phyloP scores from a whole-genome alignment of 495 filamentous ascomycete species.

The Neurospora sp. region DNA sequence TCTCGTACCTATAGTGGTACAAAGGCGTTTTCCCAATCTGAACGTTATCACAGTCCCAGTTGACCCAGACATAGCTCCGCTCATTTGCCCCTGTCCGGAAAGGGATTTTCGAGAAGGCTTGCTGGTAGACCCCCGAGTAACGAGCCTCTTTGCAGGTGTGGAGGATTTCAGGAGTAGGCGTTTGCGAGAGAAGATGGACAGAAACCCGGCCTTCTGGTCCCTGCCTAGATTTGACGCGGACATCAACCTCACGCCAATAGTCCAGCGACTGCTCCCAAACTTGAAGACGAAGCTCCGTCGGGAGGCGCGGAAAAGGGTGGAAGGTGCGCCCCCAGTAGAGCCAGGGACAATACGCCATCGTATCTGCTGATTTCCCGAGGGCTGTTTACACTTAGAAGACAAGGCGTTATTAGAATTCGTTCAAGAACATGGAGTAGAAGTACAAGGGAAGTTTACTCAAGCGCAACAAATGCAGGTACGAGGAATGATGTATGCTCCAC shows the following conservation, averaged over 20 bases:
- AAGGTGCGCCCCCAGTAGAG: neutral
- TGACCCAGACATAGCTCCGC: neutral
- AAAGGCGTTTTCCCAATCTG: neutral
- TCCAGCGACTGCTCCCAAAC: neutral
- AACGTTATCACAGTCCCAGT: neutral
- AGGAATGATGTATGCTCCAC: neutral
- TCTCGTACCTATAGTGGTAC: fast-evolving
- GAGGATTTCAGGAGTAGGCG: neutral
- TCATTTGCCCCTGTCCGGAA: neutral
- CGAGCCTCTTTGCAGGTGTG: neutral
- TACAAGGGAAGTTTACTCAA: neutral
- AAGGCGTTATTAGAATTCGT: fast-evolving
- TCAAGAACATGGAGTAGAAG: neutral
- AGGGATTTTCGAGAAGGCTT: neutral
- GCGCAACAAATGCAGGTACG: neutral
- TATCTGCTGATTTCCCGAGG: neutral
- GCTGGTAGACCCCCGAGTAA: neutral
- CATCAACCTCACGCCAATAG: neutral
- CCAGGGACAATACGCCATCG: neutral
- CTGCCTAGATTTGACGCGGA: neutral
- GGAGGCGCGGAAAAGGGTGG: neutral
- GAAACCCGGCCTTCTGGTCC: fast-evolving
- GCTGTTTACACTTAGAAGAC: neutral
- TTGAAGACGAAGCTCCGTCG: neutral
- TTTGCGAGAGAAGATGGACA: neutral